These are phyloP conservation scores for Ustanciosporium gigantosporum DNA, from an alignment of 1,284 basidiomycete species.

Conservation along the genomic window DNA sequence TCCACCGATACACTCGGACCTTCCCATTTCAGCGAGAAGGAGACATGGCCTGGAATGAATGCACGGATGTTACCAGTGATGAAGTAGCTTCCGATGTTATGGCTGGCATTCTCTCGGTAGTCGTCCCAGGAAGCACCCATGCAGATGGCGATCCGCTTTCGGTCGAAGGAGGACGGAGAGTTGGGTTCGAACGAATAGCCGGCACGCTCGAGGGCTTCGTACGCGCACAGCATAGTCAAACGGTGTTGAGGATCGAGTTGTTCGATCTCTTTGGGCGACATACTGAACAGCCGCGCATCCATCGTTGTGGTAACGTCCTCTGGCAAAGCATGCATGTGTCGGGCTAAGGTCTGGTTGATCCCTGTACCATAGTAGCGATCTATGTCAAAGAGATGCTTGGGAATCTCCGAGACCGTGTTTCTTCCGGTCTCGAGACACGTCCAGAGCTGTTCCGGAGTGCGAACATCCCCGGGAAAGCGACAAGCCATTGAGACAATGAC, in stretches of 20 bases:
- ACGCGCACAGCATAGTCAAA: slow-evolving; percentile 30
- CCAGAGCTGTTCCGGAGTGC: slow-evolving; percentile 34
- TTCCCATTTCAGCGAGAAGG: slow-evolving; percentile 32
- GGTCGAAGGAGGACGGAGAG: slow-evolving; percentile 29
- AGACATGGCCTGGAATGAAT: slow-evolving; percentile 37
- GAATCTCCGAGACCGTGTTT: slow-evolving; percentile 25
- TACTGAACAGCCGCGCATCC: slow-evolving; percentile 41
- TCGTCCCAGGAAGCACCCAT: slow-evolving; percentile 41
- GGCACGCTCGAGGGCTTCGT: slow-evolving; percentile 39
- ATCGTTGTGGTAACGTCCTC: slow-evolving; percentile 27
- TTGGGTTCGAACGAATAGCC: slow-evolving; percentile 29
- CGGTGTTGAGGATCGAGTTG: slow-evolving; percentile 46
- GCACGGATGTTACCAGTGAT: slow-evolving; percentile 47
- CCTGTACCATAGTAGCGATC: slow-evolving; percentile 30
- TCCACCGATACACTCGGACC: slow-evolving; percentile 37
- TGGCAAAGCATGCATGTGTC: slow-evolving; percentile 35
- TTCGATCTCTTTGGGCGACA: slow-evolving; percentile 44
- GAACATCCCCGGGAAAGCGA: slow-evolving; percentile 38
- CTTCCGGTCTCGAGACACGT: slow-evolving; percentile 30
- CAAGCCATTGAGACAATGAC: slow-evolving; percentile 41
- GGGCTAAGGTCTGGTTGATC: slow-evolving; percentile 26
- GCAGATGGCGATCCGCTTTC: slow-evolving; percentile 33
- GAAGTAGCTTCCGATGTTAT: slow-evolving; percentile 42
- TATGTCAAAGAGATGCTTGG: slow-evolving; percentile 38
- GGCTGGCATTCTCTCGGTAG: slow-evolving; percentile 43